Conservation (phyloP, 1,284 basidiomycete species). For the Trametes sp. region DNA sequence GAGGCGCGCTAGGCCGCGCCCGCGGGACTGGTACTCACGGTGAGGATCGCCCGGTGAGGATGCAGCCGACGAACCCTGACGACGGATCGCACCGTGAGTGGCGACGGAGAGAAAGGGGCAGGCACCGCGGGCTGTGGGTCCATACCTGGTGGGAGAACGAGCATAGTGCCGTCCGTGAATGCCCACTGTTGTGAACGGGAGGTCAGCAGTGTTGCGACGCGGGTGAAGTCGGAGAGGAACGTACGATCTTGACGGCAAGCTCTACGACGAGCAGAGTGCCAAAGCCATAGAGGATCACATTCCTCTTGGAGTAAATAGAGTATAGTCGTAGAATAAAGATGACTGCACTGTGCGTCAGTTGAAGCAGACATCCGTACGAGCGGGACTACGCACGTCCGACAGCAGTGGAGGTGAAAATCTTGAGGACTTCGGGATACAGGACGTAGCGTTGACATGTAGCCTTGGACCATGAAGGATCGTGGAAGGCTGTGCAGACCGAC, state of each 20-base stretch:
- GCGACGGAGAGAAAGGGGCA: not conserved
- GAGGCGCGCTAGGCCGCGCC: slow-evolving; percentile 1
- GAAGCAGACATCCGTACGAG: not conserved
- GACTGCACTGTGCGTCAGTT: slow-evolving; percentile 18
- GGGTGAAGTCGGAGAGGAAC: not conserved
- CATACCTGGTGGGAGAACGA: slow-evolving; percentile 37
- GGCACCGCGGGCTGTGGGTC: slow-evolving; percentile 6
- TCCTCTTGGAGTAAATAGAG: slow-evolving; percentile 34
- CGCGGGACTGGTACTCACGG: slow-evolving; percentile 32
- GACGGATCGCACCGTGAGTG: slow-evolving; percentile 6
- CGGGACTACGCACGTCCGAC: slow-evolving; percentile 32
- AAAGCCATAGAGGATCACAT: slow-evolving; percentile 28
- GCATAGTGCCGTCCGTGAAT: slow-evolving; percentile 36
- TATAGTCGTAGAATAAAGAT: slow-evolving; percentile 39
- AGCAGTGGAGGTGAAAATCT: slow-evolving; percentile 36
- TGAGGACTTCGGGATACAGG: slow-evolving; percentile 38
- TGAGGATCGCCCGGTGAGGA: slow-evolving; percentile 34
- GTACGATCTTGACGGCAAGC: slow-evolving; percentile 34
- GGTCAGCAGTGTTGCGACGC: slow-evolving; percentile 6
- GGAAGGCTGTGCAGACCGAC: slow-evolving; percentile 30
- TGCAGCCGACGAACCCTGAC: slow-evolving; percentile 38
- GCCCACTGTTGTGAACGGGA: slow-evolving; percentile 32
- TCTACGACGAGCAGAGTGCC: slow-evolving; percentile 25
- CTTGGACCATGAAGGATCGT: slow-evolving; percentile 37
- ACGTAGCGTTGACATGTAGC: slow-evolving; percentile 37